These are phyloP conservation scores for Penstemon eatonii DNA, from an alignment of 257 asterid genomes.

Conservation along the genomic window DNA sequence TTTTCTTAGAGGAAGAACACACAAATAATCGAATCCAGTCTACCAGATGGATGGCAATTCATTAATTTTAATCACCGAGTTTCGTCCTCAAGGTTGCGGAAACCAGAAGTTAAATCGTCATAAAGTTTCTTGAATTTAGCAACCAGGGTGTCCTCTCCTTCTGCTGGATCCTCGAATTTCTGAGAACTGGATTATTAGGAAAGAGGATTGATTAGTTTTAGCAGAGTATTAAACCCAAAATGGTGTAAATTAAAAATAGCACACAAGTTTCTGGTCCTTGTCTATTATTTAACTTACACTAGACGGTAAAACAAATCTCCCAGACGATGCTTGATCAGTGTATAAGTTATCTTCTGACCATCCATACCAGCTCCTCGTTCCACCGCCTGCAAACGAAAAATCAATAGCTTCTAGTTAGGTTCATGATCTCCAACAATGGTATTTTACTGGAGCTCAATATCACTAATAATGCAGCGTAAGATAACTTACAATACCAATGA, in stretches of 20 bases:
- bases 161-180: constrained; percentile 98
- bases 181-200: constrained; percentile 63
- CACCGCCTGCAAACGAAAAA: constrained; percentile 62
- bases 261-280: constrained; percentile 7
- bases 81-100: constrained; percentile 98
- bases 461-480: neutral
- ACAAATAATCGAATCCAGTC: neutral
- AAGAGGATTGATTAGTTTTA: constrained; percentile 11
- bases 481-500: too few relatives aligned
- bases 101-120: constrained; percentile 89
- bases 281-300: constrained; percentile 65
- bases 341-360: constrained; percentile 90
- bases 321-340: constrained; percentile 86
- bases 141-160: constrained; percentile 79
- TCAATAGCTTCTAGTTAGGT: neutral
- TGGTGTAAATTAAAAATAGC: neutral
- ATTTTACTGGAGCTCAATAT: neutral
- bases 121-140: constrained; percentile 80
- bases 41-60: constrained; percentile 12
- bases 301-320: constrained; percentile 94
- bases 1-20: constrained; percentile 23
- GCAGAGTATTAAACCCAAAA: constrained; percentile 10
- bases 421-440: neutral
- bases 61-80: constrained; percentile 52
- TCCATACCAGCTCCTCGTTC: constrained; percentile 99